phyloP scores from a whole-genome alignment of 495 filamentous ascomycete genomes.

The Penicillium egyptiacum region DNA sequence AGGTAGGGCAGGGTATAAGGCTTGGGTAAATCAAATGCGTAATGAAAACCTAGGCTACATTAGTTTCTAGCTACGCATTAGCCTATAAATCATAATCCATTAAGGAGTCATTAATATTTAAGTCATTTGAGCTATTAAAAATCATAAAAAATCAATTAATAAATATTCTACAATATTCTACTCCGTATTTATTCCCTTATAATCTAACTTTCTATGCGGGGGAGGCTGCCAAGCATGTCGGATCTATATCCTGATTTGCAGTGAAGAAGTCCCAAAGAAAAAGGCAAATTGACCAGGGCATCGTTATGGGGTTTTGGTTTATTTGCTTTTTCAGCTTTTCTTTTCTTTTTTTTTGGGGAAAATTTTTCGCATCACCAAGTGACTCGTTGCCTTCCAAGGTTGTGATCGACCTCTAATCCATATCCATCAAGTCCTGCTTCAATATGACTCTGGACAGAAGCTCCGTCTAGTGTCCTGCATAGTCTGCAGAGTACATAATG shows the following conservation, averaged over 20 bases:
- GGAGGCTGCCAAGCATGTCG: constrained; percentile 37
- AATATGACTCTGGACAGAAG: background rate
- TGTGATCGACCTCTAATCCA: background rate
- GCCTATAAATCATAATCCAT: background rate
- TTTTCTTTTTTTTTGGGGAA: background rate
- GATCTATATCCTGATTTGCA: constrained; percentile 33
- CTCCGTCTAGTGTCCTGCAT: background rate
- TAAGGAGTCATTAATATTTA: background rate
- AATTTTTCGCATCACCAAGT: background rate
- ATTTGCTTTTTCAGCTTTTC: background rate
- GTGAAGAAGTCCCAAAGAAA: constrained; percentile 26
- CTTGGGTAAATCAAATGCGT: constrained; percentile 15
- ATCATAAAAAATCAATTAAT: background rate
- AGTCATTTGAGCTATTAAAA: background rate
- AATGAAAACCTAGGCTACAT: constrained; percentile 19
- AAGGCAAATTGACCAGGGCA: constrained; percentile 14
- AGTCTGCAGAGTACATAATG: background rate
- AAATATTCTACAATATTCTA: constrained; percentile 8
- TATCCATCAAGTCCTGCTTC: background rate
- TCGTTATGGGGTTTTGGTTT: background rate
- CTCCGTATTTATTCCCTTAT: constrained; percentile 4
- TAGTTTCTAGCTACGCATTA: constrained; percentile 22
- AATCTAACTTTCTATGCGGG: constrained; percentile 41
- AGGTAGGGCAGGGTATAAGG: background rate
- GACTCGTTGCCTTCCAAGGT: constrained; percentile 4